Conservation (phyloP, 2,329 filamentous ascomycete species). For the Thermothelomyces thermophilus region DNA sequence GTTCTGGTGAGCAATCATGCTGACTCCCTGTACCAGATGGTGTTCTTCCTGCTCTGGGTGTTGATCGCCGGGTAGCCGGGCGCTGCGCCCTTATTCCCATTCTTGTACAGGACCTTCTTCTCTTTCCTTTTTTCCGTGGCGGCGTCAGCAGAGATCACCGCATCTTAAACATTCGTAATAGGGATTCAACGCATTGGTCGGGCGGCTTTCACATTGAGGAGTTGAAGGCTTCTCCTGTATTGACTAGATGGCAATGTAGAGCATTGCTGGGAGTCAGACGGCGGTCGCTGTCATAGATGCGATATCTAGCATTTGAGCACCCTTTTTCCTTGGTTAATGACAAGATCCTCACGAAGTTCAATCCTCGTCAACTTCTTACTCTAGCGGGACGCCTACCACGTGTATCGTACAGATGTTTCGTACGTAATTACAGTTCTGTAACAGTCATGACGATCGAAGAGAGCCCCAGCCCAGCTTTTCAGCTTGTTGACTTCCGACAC, state of each 20-base stretch:
- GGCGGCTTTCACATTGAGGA: background rate
- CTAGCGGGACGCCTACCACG: too few relatives aligned
- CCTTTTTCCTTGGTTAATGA: background rate
- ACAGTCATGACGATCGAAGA: background rate
- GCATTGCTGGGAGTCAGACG: background rate
- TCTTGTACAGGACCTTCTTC: slow-evolving; percentile 17
- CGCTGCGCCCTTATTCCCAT: slow-evolving; percentile 9
- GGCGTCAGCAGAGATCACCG: slow-evolving; percentile 18
- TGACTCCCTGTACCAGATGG: slow-evolving; percentile 20
- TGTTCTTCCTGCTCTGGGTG: slow-evolving; percentile 28
- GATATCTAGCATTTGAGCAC: background rate
- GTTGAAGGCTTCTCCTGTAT: background rate
- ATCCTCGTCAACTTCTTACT: too few relatives aligned
- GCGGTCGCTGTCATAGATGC: background rate
- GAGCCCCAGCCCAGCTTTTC: background rate
- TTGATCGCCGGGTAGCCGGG: slow-evolving; percentile 26
- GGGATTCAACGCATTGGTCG: slow-evolving; percentile 7
- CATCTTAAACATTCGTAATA: slow-evolving; percentile 21
- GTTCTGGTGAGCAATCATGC: background rate
- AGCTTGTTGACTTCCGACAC: background rate
- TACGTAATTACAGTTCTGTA: slow-evolving; percentile 3
- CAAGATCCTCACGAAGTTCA: too few relatives aligned
- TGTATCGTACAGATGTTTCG: background rate
- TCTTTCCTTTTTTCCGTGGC: slow-evolving; percentile 13
- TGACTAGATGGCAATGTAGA: background rate